These are phyloP conservation scores for Pythium angustatum DNA, from an alignment of 352 stramenopile species.

Conservation along the genomic window DNA sequence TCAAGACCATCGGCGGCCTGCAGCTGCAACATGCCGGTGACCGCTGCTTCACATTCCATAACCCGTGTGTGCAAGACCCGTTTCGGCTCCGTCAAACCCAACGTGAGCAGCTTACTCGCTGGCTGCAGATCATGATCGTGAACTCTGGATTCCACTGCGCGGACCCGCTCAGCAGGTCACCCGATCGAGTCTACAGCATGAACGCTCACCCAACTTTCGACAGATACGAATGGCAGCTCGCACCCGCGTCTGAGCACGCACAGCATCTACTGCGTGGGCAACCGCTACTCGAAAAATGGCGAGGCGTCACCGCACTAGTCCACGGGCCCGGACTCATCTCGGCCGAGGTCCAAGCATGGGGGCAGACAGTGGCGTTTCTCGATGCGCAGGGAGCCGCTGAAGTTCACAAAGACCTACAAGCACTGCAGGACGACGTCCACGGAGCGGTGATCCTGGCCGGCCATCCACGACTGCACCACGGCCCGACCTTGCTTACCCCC, in stretches of 20 bases:
- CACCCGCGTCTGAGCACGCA: not conserved
- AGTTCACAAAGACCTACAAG: not conserved
- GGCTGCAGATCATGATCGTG: slow-evolving; percentile 1
- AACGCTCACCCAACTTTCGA: not conserved
- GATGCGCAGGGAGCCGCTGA: not conserved
- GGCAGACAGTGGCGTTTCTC: not conserved
- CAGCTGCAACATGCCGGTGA: not conserved
- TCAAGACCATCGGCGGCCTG: not conserved
- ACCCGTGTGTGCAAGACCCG: not conserved
- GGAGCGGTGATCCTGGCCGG: not conserved
- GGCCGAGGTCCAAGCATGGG: not conserved
- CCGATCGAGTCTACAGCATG: not conserved
- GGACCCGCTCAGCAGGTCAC: not conserved
- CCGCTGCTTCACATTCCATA: slow-evolving; percentile 1
- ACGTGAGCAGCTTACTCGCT: not conserved
- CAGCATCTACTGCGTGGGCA: not conserved
- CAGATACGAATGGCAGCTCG: not conserved
- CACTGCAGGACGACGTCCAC: not conserved
- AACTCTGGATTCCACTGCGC: not conserved
- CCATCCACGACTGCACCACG: not conserved
- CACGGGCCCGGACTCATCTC: not conserved
- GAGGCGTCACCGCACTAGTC: not conserved
- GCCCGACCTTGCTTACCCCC: not conserved
- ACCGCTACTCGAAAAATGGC: not conserved
- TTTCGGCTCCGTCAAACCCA: not conserved